Base-by-base conservation (phyloP, 768 basidiomycete species). In the Russula dissimulans region DNA sequence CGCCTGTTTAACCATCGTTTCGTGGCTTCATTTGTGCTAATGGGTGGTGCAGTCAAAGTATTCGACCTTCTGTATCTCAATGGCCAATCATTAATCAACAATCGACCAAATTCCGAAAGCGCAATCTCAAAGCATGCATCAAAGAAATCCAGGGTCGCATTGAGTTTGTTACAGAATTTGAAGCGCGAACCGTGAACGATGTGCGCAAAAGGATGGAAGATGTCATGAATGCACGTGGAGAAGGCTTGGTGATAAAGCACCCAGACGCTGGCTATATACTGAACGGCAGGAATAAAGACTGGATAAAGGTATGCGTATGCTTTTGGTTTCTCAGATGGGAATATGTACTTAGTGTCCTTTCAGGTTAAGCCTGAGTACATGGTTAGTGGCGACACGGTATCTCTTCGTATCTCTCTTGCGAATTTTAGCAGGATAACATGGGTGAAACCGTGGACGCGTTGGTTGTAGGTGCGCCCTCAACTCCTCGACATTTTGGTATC, bases 21-120 rank as follows among this genome's bases (percentile, higher is more conserved):
- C 22, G 22, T 26, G 42, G 17, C n/a, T 54, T 4, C 32, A 29
- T 45, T 44, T 14, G 31, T 15, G 14, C 14, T 61, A 5, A 61
- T 17, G 22, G 41, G 15, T 39, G 15, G 34, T n/a, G 34, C 62
- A 97, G 95, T 97, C 81, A 98, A 97, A 73, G 82, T 98, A 10
- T 98, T 99, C 68, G 97, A 99, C 71, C 76, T 98, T 22, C 76
- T 99, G 0, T 93, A 89, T 69, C 78, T 97, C 59, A 94, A 95
- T 65, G 87, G 86, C n/a, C 78, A 79, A 69, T 86, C 86, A 4
- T 79, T 95, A 3, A 78, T 93, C 49, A 78, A 86, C 56, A 84
- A 80, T 82, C 88, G 0, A 79, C 89, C 26, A 77, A 78, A 41
- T 85, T 86, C 67, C 84, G 97, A 38, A 95, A 93, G 71, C 80